Evolutionary conservation across 2,329 filamentous ascomycete species (phyloP), one percentile per base, ranked within the genome.

Genomic region (Xylariaceae sp.): DNA sequence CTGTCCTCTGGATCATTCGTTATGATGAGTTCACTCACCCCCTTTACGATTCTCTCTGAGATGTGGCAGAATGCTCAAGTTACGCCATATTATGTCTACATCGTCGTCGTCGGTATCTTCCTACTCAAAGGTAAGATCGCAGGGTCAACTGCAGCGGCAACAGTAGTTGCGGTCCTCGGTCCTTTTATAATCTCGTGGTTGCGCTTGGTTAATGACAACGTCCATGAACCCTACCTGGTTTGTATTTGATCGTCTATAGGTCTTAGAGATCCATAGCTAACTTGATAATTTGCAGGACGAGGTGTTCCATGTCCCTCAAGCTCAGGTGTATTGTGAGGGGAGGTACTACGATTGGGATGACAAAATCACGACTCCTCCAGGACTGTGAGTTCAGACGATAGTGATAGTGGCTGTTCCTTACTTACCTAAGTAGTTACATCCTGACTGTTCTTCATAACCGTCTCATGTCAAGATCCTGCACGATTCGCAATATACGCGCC

Each of bases 311-410:
- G 85, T 96, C 18, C 89, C 90, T 0, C 94, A 99, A 70, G 90
- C 90, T 0, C 89, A 95, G 62, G 82, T 81, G 30, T 99, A 96
- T 68, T 96, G 91, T 67, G 67, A 79, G 38, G 85, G 86, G 11
- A 78, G 79, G 47, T 95, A 86, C 72, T 66, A 68, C 11, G 77
- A 89, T 48, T 99, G 94, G 94, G 91, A 99, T 68, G 86, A 92
- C 52, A 99, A 97, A 67, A 94, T 99, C 64, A 99, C 94, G 0
- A 99, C 94, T 1, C 94, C 94, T 0, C 92, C 94, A 0, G 94
- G 91, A 32, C 73, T 99, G 73, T 90, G 75, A 66, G 75, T 68
- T 27, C 11, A 49, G 58, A 38, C 42, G 58, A 30, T 52, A 27
- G 22, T 65, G 44, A 40, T 39, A n/a, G 17, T 38, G 2, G 60